phyloP scores from a whole-genome alignment of 2,329 filamentous ascomycete species.

The Alternaria metachromatica region DNA sequence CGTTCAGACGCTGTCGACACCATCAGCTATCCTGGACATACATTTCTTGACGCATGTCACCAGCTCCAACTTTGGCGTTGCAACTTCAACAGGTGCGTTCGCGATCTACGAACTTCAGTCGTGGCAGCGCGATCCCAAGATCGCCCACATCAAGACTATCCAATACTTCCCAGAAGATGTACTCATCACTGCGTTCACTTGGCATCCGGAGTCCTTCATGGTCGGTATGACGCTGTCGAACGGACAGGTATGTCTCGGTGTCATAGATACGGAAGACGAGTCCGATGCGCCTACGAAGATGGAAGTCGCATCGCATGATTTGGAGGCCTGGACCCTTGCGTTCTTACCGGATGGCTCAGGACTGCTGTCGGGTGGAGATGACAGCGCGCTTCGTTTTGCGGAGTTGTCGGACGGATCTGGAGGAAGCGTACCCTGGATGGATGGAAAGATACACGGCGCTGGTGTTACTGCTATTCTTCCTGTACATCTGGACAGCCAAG shows the following conservation, averaged over 20 bases:
- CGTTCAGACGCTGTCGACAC: conserved; percentile 66
- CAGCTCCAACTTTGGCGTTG: conserved; percentile 68
- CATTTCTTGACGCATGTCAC: conserved; percentile 70
- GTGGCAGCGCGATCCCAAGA: conserved; percentile 17
- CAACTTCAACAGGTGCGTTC: conserved; percentile 77
- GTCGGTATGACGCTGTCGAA: conserved; percentile 76
- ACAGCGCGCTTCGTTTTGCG: conserved; percentile 64
- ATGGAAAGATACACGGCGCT: conserved; percentile 71
- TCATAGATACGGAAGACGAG: conserved; percentile 37
- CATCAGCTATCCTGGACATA: conserved; percentile 82
- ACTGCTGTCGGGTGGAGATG: conserved; percentile 77
- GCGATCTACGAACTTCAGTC: conserved; percentile 64
- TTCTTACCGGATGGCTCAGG: conserved; percentile 58
- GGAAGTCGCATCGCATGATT: conserved; percentile 51
- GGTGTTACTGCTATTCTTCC: conserved; percentile 89
- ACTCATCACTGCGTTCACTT: conserved; percentile 75
- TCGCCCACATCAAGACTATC: conserved; percentile 50
- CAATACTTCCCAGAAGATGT: conserved; percentile 63
- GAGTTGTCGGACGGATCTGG: conserved; percentile 22
- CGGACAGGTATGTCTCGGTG: conserved; percentile 61
- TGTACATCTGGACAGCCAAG: conserved; percentile 56
- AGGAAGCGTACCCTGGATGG: conserved; percentile 49
- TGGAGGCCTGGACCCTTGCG: conserved; percentile 78
- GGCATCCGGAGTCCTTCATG: conserved; percentile 66
- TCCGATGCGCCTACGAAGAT: conserved; percentile 15